Base-by-base conservation (phyloP, 441 rosid species). In the Iberis amara region DNA sequence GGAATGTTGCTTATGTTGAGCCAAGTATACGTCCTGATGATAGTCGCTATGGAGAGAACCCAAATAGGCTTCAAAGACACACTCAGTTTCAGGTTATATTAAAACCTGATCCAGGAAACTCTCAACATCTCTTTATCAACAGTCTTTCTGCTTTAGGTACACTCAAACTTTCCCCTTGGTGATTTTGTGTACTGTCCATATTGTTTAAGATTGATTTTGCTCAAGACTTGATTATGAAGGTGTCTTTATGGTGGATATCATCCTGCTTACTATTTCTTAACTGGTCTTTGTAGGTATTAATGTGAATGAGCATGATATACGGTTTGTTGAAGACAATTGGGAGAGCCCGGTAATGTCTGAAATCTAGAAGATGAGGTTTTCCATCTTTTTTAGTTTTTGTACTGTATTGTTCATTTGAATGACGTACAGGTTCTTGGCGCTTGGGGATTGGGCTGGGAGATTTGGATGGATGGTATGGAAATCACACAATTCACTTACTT, bases 401-500 rank as follows among this genome's bases (percentile, higher is more conserved):
- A n/a, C 50, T 46, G n/a, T 59, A 10, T 32, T 46, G 35, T 10
- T 40, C 11, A 33, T 58, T 38, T 52, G 13, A 8, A 65, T 69
- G 73, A 28, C 58, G 55, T 59, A 51, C 64, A 92, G 98, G 98
- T 92, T 53, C 94, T 92, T 59, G 98, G 98, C 70, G 98, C 98
- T 35, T 92, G 98, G 96, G 98, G 98, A 13, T 78, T 92, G 76
- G 98, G 98, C 42, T 92, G 98, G 98, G 98, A 92, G 71, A 75
- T 92, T 65, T 92, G 98, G 98, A 92, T 92, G 98, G 98, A 92
- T 73, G 98, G 98, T 65, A 92, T 92, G 96, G 98, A 92, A 78
- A 80, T 92, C 72, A 92, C 98, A 12, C 98, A 92, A 39, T 92
- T 92, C 78, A 92, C 98, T 50, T 92, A 92, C 78, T 92, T 92